These are phyloP conservation scores for Acacia concinna DNA, from an alignment of 331 rosid species.

Conservation along the genomic window DNA sequence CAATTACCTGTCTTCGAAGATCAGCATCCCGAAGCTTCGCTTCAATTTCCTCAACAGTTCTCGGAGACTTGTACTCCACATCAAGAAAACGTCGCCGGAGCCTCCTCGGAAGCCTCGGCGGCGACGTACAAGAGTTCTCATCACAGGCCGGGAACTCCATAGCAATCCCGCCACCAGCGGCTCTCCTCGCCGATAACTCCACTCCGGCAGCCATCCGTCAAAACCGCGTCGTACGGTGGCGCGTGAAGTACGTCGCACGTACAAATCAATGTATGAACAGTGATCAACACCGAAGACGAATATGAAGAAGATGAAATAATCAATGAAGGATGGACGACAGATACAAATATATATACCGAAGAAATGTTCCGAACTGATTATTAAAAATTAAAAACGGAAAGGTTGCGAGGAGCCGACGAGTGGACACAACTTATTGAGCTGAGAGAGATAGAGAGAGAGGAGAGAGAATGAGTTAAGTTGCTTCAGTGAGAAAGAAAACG, in stretches of 20 bases:
- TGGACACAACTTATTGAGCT: slow-evolving; percentile 41
- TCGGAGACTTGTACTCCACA: slow-evolving; percentile 62
- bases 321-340: background rate
- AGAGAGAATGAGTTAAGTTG: slow-evolving; percentile 8
- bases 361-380: background rate
- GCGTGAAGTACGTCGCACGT: background rate
- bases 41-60: slow-evolving; percentile 80
- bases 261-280: background rate
- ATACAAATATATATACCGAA: background rate
- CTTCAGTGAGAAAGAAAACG: background rate
- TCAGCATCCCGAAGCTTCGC: slow-evolving; percentile 88
- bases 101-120: slow-evolving; percentile 68
- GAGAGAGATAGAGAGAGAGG: slow-evolving; percentile 6
- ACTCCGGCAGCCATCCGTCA: slow-evolving; percentile 56
- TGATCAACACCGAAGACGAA: background rate
- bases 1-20: slow-evolving; percentile 89
- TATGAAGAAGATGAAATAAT: background rate
- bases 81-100: slow-evolving; percentile 66
- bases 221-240: slow-evolving; percentile 35
- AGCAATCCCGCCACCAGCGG: slow-evolving; percentile 36
- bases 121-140: slow-evolving; percentile 45
- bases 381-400: background rate
- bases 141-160: slow-evolving; percentile 53
- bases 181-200: slow-evolving; percentile 40
- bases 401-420: slow-evolving; percentile 38